phyloP scores from a whole-genome alignment of 2,329 filamentous ascomycete species.

The Colletotrichum orchidophilum region DNA sequence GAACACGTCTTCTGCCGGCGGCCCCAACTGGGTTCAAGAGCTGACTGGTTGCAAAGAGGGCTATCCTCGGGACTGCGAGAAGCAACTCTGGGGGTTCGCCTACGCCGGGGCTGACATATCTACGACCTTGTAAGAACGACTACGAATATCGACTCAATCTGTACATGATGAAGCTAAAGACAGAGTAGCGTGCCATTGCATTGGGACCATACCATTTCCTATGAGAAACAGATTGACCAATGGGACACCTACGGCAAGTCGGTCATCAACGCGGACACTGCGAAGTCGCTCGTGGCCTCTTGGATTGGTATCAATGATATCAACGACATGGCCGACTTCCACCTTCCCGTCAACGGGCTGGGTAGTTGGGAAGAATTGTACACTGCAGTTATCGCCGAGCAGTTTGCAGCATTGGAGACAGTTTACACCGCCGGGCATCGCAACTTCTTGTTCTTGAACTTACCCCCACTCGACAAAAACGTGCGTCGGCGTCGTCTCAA shows the following conservation, averaged over 20 bases:
- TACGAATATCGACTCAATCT: rapidly evolving
- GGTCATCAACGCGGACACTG: constrained; percentile 38
- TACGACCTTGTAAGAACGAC: constrained; percentile 9
- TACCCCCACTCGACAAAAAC: constrained; percentile 54
- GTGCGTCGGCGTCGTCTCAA: background rate
- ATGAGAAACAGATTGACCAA: constrained; percentile 60
- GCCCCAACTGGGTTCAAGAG: constrained; percentile 64
- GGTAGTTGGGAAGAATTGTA: constrained; percentile 5
- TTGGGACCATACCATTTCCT: constrained; percentile 53
- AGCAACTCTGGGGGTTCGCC: constrained; percentile 65
- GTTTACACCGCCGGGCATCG: constrained; percentile 59
- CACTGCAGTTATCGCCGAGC: constrained; percentile 12
- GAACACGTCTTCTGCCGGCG: constrained; percentile 61
- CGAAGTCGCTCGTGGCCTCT: constrained; percentile 55
- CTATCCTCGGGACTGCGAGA: constrained; percentile 52
- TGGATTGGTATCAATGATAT: constrained; percentile 69
- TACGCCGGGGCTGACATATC: constrained; percentile 60
- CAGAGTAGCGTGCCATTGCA: constrained; percentile 54
- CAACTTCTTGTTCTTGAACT: constrained; percentile 61
- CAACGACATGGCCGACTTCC: constrained; percentile 47
- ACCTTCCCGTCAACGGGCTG: background rate
- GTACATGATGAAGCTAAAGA: background rate
- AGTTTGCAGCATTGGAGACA: constrained; percentile 39
- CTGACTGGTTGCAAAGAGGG: constrained; percentile 59
- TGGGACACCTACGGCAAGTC: constrained; percentile 49